phyloP scores from a whole-genome alignment of 306 rosid genomes.

The Cucurbita argyrosperma region DNA sequence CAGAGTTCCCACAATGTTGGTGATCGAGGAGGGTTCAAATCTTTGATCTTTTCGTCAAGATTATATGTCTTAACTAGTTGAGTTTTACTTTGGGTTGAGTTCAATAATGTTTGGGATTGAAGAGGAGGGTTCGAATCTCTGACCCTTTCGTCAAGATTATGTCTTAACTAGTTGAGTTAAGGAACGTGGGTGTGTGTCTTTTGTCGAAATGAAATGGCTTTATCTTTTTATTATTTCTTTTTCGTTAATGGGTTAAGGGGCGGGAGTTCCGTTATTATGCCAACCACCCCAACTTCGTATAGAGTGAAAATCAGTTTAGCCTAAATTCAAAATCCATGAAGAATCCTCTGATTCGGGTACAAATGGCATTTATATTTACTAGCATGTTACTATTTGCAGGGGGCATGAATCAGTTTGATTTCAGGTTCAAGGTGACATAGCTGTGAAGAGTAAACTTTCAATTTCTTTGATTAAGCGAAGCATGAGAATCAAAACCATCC shows the following conservation, averaged over 20 bases:
- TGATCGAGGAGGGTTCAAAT: too few relatives aligned
- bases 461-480: background rate
- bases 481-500: background rate
- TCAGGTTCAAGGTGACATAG: background rate
- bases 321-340: background rate
- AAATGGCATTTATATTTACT: background rate
- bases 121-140: too few relatives aligned
- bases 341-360: background rate
- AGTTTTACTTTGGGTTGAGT: too few relatives aligned
- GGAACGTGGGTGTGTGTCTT: too few relatives aligned
- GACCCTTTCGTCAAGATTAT: background rate
- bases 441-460: background rate
- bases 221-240: too few relatives aligned
- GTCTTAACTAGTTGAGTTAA: too few relatives aligned
- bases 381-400: background rate
- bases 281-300: background rate
- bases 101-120: too few relatives aligned
- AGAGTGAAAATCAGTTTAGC: background rate
- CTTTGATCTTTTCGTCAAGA: too few relatives aligned
- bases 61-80: background rate
- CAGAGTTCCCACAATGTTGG: background rate
- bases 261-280: background rate
- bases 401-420: background rate
- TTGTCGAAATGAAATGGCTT: too few relatives aligned
- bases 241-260: too few relatives aligned